These are phyloP conservation scores for Podila clonocystis DNA, from an alignment of 192 early-diverging fungal genomes.

Conservation along the genomic window DNA sequence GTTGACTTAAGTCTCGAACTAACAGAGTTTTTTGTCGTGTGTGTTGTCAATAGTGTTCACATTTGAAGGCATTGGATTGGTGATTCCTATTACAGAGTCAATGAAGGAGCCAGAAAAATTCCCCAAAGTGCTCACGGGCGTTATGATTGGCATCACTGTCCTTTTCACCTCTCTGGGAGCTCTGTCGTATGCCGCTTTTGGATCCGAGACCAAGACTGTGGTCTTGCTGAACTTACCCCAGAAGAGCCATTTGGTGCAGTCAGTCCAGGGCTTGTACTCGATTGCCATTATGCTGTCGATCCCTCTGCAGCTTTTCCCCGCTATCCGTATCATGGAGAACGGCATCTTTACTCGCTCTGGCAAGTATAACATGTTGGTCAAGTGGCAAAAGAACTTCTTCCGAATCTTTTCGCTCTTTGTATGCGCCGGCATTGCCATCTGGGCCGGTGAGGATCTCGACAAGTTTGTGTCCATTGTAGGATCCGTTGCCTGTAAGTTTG, in stretches of 20 bases:
- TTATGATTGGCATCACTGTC: conserved; percentile 81
- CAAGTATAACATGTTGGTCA: conserved; percentile 79
- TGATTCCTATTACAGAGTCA: conserved; percentile 84
- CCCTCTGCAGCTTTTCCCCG: conserved; percentile 92
- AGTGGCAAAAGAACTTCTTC: conserved; percentile 90
- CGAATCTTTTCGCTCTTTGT: conserved; percentile 71
- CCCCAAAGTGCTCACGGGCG: conserved; percentile 78
- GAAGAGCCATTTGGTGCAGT: conserved; percentile 66
- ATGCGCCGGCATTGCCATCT: conserved; percentile 79
- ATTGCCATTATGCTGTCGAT: conserved; percentile 95
- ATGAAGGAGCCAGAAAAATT: conserved; percentile 96
- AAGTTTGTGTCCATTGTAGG: conserved; percentile 74
- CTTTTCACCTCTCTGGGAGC: conserved; percentile 86
- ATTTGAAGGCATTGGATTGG: conserved; percentile 46
- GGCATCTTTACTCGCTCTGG: conserved; percentile 87
- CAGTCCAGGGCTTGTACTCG: conserved; percentile 87
- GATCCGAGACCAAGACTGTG: conserved; percentile 84
- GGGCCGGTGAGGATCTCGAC: conserved; percentile 80
- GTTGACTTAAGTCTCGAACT: no score
- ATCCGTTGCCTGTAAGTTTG: conserved; percentile 43
- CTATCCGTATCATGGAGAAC: conserved; percentile 92
- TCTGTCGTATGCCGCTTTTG: conserved; percentile 88
- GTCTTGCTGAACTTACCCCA: conserved; percentile 89
- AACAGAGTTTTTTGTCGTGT: not conserved
- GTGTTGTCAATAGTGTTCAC: conserved; percentile 27